Evolutionary conservation across 129 eudicot genomes (phyloP).

Genomic region (Artemisia argyi): DNA sequence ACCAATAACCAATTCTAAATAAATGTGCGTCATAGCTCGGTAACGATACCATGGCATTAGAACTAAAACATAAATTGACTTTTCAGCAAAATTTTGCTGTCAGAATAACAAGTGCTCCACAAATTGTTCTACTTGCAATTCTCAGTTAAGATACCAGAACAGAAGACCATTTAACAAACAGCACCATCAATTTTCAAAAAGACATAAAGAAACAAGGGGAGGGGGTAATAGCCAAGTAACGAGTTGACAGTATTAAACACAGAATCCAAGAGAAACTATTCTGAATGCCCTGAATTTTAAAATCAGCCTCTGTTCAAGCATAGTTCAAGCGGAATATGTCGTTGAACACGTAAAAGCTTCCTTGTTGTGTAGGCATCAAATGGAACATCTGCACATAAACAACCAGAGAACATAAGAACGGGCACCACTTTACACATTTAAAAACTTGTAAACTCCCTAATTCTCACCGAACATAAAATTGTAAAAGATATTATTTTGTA

Average conservation of each 20-base stretch:
- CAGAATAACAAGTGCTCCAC: not conserved
- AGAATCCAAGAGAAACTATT: conserved; percentile 18
- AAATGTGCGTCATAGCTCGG: too few species aligned
- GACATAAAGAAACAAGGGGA: not conserved
- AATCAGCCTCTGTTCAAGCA: conserved; percentile 32
- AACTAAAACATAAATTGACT: conserved; percentile 1
- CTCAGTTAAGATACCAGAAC: conserved; percentile 4
- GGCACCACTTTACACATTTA: not conserved
- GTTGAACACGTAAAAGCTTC: conserved; percentile 67
- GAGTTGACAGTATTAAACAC: conserved; percentile 13
- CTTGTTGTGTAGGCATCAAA: conserved; percentile 79
- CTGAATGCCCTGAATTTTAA: conserved; percentile 11
- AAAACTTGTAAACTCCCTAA: not conserved
- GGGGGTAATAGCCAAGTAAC: not conserved
- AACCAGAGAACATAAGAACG: not conserved
- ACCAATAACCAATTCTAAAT: too few species aligned
- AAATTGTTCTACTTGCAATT: conserved; percentile 21
- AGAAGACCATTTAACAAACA: conserved; percentile 14
- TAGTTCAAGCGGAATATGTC: conserved; percentile 71
- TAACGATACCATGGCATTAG: not conserved
- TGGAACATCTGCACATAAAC: conserved; percentile 70
- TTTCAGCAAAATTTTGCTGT: not conserved
- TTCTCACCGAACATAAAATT: too few species aligned
- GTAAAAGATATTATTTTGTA: too few species aligned
- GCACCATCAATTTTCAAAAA: not conserved